Conservation (phyloP, 2,329 filamentous ascomycete genomes). For the Penicillium corylophilum region DNA sequence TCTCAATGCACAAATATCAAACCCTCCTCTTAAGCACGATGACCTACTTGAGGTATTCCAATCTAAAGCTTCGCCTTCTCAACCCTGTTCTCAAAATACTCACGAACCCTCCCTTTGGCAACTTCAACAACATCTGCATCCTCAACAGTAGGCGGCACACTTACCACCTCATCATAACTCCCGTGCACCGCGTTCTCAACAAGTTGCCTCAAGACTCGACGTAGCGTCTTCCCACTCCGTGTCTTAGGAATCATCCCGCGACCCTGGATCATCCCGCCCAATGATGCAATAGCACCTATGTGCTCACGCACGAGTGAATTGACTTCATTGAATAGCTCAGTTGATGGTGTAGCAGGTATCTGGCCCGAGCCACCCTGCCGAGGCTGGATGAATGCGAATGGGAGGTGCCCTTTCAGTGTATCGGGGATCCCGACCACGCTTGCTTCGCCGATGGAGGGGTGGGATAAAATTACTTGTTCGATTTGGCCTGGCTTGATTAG, state of each 20-base stretch:
- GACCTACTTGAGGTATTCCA: neutral
- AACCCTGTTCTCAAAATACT: constrained; percentile 64
- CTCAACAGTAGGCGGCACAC: constrained; percentile 81
- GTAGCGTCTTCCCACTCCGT: constrained; percentile 83
- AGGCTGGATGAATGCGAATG: constrained; percentile 82
- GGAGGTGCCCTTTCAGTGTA: constrained; percentile 81
- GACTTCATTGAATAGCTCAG: constrained; percentile 46
- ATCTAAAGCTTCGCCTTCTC: constrained; percentile 47
- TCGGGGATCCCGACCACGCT: constrained; percentile 87
- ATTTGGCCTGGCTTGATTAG: constrained; percentile 62
- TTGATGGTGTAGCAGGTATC: constrained; percentile 38
- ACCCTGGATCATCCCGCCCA: constrained; percentile 83
- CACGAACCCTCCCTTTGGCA: constrained; percentile 66
- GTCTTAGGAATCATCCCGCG: constrained; percentile 89
- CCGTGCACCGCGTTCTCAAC: constrained; percentile 77
- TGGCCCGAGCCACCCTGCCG: constrained; percentile 43
- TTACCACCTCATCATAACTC: constrained; percentile 69
- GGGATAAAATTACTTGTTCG: constrained; percentile 84
- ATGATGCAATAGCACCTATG: constrained; percentile 81
- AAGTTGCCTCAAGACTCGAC: constrained; percentile 77
- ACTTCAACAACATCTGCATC: constrained; percentile 72
- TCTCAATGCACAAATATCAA: neutral
- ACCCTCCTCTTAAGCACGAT: neutral
- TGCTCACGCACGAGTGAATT: constrained; percentile 66
- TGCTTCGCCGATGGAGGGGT: constrained; percentile 76